Evolutionary conservation across 192 early-diverging fungal species (phyloP).

Genomic region (Coemansia sp.): DNA sequence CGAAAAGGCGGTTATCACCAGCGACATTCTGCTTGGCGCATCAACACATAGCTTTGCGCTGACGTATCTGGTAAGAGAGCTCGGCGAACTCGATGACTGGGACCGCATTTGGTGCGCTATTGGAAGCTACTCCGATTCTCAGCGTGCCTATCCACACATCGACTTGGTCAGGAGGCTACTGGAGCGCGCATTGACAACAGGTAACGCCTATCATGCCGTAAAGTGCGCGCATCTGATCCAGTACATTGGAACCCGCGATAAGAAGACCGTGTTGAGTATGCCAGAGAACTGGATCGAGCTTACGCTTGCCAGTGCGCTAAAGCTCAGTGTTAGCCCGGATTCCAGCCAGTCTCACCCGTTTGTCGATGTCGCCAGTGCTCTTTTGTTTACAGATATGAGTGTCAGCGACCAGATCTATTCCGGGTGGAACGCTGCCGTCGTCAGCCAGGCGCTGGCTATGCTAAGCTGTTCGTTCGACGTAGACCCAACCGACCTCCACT

Average conservation of each 20-base stretch:
- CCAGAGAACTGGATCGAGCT: conserved; percentile 4
- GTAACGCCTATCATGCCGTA: conserved; percentile 18
- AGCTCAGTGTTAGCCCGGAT: background rate
- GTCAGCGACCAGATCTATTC: background rate
- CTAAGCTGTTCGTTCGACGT: background rate
- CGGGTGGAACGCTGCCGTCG: background rate
- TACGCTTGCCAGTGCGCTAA: background rate
- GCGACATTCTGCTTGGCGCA: conserved; percentile 15
- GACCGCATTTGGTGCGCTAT: conserved; percentile 28
- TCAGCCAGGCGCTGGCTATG: background rate
- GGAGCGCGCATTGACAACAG: conserved; percentile 10
- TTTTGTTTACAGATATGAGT: conserved; percentile 1
- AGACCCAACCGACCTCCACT: background rate
- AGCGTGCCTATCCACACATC: background rate
- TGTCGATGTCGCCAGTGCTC: background rate
- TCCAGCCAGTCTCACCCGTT: background rate
- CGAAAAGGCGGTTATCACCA: background rate
- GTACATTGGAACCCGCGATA: background rate
- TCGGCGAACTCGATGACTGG: conserved; percentile 20
- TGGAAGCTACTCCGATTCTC: background rate
- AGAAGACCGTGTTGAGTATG: background rate
- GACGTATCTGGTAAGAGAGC: conserved; percentile 3
- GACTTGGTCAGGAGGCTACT: conserved; percentile 4
- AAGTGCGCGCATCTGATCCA: conserved; percentile 4
- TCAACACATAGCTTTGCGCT: background rate